phyloP scores from a whole-genome alignment of 768 basidiomycete genomes.

The Pleurotus sapidus region DNA sequence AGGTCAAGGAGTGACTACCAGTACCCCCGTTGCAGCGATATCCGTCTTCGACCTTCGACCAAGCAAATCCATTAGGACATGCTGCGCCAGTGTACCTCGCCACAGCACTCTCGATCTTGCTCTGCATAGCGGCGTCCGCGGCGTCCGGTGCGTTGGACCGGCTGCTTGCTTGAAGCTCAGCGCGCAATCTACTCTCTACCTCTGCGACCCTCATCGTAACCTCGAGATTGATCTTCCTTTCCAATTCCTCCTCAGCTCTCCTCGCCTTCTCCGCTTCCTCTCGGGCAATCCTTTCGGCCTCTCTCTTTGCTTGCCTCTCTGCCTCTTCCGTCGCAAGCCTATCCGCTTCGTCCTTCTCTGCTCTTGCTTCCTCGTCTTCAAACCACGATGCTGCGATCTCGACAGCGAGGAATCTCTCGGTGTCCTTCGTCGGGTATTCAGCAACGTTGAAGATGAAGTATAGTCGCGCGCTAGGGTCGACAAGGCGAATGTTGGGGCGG shows the following conservation, averaged over 20 bases:
- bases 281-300: not conserved
- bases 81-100: not conserved
- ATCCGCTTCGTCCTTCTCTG: conserved; percentile 1
- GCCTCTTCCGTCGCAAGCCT: not conserved
- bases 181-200: not conserved
- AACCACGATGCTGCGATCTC: conserved; percentile 17
- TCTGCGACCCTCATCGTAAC: not conserved
- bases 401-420: conserved; percentile 13
- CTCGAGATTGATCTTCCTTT: not conserved
- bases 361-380: not conserved
- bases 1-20: not conserved
- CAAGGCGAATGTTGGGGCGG: conserved; percentile 15
- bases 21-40: not conserved
- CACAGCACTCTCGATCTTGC: not conserved
- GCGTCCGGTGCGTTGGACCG: not conserved
- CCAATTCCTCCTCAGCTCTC: conserved; percentile 2
- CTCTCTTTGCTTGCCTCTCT: not conserved
- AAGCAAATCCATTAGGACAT: not conserved
- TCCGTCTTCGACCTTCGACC: not conserved
- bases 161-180: not conserved
- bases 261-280: not conserved
- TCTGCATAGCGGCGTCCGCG: not conserved
- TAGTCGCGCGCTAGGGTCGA: conserved; percentile 8
- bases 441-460: conserved; percentile 18
- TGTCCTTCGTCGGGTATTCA: conserved; percentile 16